A percentile compares a stretch with the other conserved stretches of the same genome.
These are phyloP conservation scores for Venustampulla echinocandica DNA, from an alignment of 495 filamentous ascomycete species.

Conservation along the genomic window DNA sequence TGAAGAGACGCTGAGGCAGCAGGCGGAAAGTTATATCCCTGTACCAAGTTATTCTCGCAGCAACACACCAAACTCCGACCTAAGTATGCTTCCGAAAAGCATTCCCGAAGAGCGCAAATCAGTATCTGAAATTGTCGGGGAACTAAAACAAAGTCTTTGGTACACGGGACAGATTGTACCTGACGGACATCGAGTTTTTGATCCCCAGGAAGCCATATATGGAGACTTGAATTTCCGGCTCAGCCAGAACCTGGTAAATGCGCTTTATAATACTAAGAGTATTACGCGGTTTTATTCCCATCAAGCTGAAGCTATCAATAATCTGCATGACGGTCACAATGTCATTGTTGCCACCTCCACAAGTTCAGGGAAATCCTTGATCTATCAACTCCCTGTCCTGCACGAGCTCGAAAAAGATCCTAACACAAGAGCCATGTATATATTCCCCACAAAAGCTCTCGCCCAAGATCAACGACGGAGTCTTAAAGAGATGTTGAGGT, in stretches of 20 bases:
- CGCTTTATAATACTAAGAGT: conserved; percentile 78
- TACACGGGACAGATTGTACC: conserved; percentile 91
- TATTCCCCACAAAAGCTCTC: conserved; percentile 95
- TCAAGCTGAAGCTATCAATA: conserved; percentile 91
- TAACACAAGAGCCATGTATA: conserved; percentile 84
- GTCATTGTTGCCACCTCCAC: conserved; percentile 94
- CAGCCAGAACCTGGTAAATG: conserved; percentile 87
- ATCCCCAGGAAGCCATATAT: conserved; percentile 72
- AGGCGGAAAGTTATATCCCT: conserved; percentile 24
- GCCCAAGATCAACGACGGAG: conserved; percentile 92
- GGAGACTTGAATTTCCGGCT: conserved; percentile 81
- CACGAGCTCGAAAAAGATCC: conserved; percentile 74
- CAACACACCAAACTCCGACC: conserved; percentile 19
- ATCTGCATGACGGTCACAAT: conserved; percentile 70
- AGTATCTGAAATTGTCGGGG: conserved; percentile 75
- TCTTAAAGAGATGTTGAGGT: conserved; percentile 72
- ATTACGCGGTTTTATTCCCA: conserved; percentile 89
- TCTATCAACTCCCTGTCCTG: conserved; percentile 91
- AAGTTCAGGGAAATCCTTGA: conserved; percentile 90
- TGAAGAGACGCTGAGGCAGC: conserved; percentile 49
- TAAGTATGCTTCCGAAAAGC: conserved; percentile 43
- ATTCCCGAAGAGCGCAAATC: conserved; percentile 79
- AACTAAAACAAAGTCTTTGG: conserved; percentile 75
- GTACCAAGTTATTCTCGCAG: conserved; percentile 21
- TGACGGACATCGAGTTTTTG: conserved; percentile 87